Conservation (phyloP, 2,329 filamentous ascomycete genomes). For the Hypoxylon sp. region DNA sequence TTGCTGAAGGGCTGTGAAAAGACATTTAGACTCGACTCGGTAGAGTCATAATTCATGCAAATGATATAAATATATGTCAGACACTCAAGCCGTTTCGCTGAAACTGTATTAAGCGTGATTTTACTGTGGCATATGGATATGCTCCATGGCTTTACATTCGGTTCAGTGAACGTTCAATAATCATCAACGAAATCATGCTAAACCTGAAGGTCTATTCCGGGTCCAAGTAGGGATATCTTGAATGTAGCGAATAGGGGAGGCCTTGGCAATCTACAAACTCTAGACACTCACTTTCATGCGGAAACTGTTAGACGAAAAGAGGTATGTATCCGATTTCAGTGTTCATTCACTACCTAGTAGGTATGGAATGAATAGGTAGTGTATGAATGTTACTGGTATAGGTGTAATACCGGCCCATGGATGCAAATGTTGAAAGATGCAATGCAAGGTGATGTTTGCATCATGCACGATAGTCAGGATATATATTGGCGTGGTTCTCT, state of each 20-base stretch:
- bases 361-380: slow-evolving; percentile 1
- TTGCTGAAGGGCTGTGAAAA: neutral
- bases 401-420: slow-evolving; percentile 7
- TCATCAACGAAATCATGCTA: neutral
- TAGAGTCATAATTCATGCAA: neutral
- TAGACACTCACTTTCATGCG: neutral
- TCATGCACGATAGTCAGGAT: slow-evolving; percentile 12
- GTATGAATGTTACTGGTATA: neutral
- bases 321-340: neutral
- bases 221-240: neutral
- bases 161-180: neutral
- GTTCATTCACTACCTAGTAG: slow-evolving; percentile 7
- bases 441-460: slow-evolving; percentile 35
- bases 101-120: neutral
- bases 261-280: neutral
- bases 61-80: neutral
- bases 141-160: neutral
- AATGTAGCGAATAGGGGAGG: neutral
- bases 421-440: slow-evolving; percentile 29
- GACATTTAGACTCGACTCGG: neutral
- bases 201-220: neutral
- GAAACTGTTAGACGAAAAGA: neutral
- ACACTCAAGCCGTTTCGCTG: neutral
- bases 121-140: neutral
- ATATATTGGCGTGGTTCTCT: neutral